Conservation (phyloP, 2,329 filamentous ascomycete genomes). For the Penicillium hordei region DNA sequence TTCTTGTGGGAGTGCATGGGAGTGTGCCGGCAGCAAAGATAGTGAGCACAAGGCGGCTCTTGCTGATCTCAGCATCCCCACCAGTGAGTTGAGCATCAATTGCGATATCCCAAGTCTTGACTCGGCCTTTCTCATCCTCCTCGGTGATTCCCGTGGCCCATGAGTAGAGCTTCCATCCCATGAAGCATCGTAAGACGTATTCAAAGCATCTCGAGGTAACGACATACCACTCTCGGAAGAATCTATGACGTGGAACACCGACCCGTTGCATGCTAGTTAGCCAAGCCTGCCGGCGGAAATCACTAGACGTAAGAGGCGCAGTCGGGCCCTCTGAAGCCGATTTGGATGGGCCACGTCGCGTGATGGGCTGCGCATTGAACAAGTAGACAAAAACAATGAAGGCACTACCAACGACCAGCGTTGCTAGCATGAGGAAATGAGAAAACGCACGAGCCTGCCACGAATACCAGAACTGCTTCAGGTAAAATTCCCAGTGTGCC, state of each 20-base stretch:
- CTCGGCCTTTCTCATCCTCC: slow-evolving; percentile 79
- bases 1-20: slow-evolving; percentile 73
- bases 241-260: slow-evolving; percentile 84
- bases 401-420: slow-evolving; percentile 54
- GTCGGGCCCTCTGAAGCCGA: slow-evolving; percentile 24
- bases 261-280: slow-evolving; percentile 89
- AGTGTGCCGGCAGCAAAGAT: slow-evolving; percentile 85
- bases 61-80: slow-evolving; percentile 85
- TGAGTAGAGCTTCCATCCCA: slow-evolving; percentile 76
- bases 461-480: slow-evolving; percentile 34
- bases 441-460: slow-evolving; percentile 41
- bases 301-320: slow-evolving; percentile 70
- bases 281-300: slow-evolving; percentile 86
- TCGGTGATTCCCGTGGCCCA: slow-evolving; percentile 75
- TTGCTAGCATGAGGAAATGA: slow-evolving; percentile 51
- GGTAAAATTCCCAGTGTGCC: slow-evolving; percentile 27
- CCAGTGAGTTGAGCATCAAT: slow-evolving; percentile 90
- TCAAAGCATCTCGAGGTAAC: slow-evolving; percentile 78
- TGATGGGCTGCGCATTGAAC: slow-evolving; percentile 57
- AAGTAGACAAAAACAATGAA: slow-evolving; percentile 59
- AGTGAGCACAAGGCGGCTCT: slow-evolving; percentile 79
- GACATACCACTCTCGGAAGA: slow-evolving; percentile 80
- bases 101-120: slow-evolving; percentile 91
- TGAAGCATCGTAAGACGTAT: slow-evolving; percentile 72
- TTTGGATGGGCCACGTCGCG: slow-evolving; percentile 49